Evolutionary conservation across 495 filamentous ascomycete genomes (phyloP), one percentile per base, ranked within the genome.

Genomic region (Chaetomium tenue): DNA sequence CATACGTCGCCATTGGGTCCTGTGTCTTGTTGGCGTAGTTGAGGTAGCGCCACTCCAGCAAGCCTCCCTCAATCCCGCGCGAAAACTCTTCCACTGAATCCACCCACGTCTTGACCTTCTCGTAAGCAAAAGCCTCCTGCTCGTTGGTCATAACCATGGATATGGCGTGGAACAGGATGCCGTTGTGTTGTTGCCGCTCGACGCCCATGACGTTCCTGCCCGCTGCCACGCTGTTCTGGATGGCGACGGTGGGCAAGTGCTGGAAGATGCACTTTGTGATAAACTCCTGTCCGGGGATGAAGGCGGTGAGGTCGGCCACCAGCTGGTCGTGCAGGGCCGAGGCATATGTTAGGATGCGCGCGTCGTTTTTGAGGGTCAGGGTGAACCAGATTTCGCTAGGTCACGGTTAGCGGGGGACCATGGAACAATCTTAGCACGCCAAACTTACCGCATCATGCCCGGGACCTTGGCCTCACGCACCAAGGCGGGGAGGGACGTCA

Each of bases 121-220:
- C 52, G 12, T 64, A 62, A 5, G 62, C 68, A 37, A 66, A 63
- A 0, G 37, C 59, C 48, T 58, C 64, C 40, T 70, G 71, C 54
- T 75, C 73, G 5, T 61, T 26, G 3, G 71, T 69, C 42, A 61
- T 50, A 3, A 66, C 65, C 60, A 70, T 69, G 9, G 46, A 54
- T 5, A 46, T 57, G 5, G 61, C 58, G 0, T 66, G 60, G 22
- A 66, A 70, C 5, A 75, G 55, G 4, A 72, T 51, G 7, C 63
- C 67, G 65, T 77, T 61, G 2, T 74, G 75, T 6, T 72, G 63
- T 0, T 77, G 72, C 0, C 70, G 65, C 6, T 79, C 72, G 0
- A 87, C 65, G 4, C 85, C 85, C 18, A 88, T 70, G 6, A 81
- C 75, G 65, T 87, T 87, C 0, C 82, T 83, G 5, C 84, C 84